A percentile compares a stretch with the other conserved stretches of the same genome.
Conservation (phyloP, 768 basidiomycete genomes). For the Mycena rosella region DNA sequence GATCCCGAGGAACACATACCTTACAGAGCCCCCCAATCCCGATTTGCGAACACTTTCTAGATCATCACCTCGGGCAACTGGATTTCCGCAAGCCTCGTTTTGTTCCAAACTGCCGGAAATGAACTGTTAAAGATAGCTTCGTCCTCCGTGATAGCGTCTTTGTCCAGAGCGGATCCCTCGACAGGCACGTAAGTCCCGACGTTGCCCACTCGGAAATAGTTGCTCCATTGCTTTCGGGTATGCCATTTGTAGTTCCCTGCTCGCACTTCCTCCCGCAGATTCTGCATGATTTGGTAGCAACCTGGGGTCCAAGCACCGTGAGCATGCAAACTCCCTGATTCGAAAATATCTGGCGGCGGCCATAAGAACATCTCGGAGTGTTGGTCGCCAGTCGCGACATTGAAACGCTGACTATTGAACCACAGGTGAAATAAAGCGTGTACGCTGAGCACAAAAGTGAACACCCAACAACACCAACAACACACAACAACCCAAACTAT, state of each 20-base stretch:
- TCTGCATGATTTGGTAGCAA: not conserved
- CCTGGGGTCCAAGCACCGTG: not conserved
- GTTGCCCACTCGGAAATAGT: not conserved
- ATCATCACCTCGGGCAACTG: not conserved
- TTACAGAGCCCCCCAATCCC: conserved; percentile 15
- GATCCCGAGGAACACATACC: too few species aligned
- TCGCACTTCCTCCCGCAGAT: not conserved
- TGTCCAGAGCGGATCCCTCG: not conserved
- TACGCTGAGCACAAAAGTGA: too few species aligned
- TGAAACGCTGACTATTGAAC: too few species aligned
- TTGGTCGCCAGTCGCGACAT: not conserved
- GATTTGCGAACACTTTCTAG: not conserved
- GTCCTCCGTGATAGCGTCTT: not conserved
- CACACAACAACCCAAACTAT: too few species aligned
- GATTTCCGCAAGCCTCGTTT: not conserved
- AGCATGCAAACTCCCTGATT: not conserved
- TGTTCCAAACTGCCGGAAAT: not conserved
- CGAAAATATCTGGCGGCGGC: not conserved
- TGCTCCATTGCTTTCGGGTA: not conserved
- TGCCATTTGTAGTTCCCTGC: not conserved
- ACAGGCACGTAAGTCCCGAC: not conserved
- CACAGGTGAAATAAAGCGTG: too few species aligned
- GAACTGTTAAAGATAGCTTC: not conserved
- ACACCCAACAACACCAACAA: too few species aligned
- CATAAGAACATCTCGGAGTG: not conserved